A percentile compares a stretch with the other conserved stretches of the same genome.
These are phyloP conservation scores for Blastosporella zonata DNA, from an alignment of 1,284 basidiomycete genomes.

Conservation along the genomic window DNA sequence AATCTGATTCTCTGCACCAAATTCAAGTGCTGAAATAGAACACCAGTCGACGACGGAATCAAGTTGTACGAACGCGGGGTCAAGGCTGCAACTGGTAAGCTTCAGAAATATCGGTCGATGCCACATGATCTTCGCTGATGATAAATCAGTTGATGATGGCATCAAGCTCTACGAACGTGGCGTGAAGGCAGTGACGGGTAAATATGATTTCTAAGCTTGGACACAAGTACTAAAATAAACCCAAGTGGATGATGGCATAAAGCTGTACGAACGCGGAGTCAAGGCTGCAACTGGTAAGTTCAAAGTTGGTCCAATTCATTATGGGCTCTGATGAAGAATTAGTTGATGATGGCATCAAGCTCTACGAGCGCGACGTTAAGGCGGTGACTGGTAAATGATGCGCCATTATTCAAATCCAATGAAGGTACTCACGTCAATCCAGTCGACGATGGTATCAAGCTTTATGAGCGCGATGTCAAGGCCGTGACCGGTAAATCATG, in stretches of 20 bases:
- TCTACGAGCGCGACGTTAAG: not conserved
- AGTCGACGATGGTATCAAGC: not conserved
- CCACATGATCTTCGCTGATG: too few relatives aligned
- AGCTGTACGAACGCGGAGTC: too few relatives aligned
- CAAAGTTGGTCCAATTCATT: too few relatives aligned
- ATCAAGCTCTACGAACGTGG: conserved; percentile 3
- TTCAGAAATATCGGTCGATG: too few relatives aligned
- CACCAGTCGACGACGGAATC: not conserved
- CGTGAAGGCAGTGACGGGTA: conserved; percentile 1
- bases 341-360: not conserved
- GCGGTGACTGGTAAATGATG: conserved; percentile 1
- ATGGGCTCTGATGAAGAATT: too few relatives aligned
- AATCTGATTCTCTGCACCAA: not conserved
- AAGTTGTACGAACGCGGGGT: conserved; percentile 4
- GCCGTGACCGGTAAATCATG: not conserved
- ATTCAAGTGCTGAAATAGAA: not conserved
- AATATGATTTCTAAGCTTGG: not conserved
- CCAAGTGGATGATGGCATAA: too few relatives aligned
- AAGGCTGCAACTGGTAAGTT: too few relatives aligned
- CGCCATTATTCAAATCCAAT: too few relatives aligned
- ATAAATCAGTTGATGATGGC: not conserved
- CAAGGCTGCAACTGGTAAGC: not conserved
- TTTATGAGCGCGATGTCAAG: not conserved
- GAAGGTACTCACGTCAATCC: not conserved
- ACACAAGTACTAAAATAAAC: too few relatives aligned